Conservation (phyloP, 768 basidiomycete species). For the Inosperma sp. region DNA sequence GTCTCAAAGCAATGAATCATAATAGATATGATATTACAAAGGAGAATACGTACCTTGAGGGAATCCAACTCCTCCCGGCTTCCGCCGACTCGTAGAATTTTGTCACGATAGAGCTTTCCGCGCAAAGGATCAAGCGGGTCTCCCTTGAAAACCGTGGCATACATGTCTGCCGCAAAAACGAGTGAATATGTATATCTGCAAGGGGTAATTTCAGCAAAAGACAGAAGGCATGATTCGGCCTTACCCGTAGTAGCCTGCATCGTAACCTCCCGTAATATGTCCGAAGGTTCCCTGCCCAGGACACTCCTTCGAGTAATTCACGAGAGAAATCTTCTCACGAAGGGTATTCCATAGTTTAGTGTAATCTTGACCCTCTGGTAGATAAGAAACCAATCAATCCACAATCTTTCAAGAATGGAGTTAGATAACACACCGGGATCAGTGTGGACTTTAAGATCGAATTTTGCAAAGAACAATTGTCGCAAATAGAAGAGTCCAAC, state of each 20-base stretch:
- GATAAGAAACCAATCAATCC: conserved; percentile 2
- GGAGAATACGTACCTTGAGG: conserved; percentile 49
- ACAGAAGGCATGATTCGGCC: background rate
- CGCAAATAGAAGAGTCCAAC: conserved; percentile 78
- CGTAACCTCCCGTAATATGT: conserved; percentile 75
- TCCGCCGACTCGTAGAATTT: conserved; percentile 70
- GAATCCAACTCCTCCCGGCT: conserved; percentile 77
- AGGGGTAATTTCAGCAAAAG: background rate
- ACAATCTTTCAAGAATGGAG: background rate
- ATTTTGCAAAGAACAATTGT: conserved; percentile 81
- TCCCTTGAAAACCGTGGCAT: conserved; percentile 73
- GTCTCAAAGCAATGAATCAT: background rate
- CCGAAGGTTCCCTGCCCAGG: conserved; percentile 75
- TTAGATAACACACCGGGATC: conserved; percentile 47
- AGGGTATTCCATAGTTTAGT: conserved; percentile 77
- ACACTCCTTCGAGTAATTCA: conserved; percentile 52
- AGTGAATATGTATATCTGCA: conserved; percentile 65
- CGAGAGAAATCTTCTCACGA: conserved; percentile 63
- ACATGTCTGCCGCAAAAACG: conserved; percentile 58
- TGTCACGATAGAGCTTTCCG: conserved; percentile 67
- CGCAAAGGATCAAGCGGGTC: conserved; percentile 68
- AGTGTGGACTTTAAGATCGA: conserved; percentile 71
- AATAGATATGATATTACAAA: background rate
- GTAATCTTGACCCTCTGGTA: conserved; percentile 57
- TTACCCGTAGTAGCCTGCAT: conserved; percentile 62